These are phyloP conservation scores for Stephania yunnanensis DNA, from an alignment of 164 flowering plant species.

Conservation along the genomic window DNA sequence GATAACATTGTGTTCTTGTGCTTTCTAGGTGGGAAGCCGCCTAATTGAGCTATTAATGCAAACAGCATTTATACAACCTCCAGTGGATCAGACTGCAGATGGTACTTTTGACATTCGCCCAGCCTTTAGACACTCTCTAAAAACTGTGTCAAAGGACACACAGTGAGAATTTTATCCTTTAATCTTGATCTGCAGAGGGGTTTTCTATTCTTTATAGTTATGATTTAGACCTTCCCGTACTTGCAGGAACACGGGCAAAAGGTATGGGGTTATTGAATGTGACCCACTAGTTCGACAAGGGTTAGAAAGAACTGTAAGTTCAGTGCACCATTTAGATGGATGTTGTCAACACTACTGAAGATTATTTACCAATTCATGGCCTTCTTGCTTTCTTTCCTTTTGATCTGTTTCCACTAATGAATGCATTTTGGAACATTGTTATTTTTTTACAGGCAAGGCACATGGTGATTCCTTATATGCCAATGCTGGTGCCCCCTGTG, in stretches of 20 bases:
- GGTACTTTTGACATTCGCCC: conserved; percentile 82
- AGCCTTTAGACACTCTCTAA: conserved; percentile 73
- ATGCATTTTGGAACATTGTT: background rate
- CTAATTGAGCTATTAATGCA: conserved; percentile 69
- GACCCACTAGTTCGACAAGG: conserved; percentile 48
- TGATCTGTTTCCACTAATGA: background rate
- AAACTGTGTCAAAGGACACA: conserved; percentile 31
- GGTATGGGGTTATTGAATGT: conserved; percentile 54
- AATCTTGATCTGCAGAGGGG: background rate
- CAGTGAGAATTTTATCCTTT: conserved; percentile 29
- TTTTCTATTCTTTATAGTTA: background rate
- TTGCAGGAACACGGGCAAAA: conserved; percentile 41
- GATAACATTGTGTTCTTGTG: conserved; percentile 18
- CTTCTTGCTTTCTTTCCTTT: background rate
- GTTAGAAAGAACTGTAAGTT: conserved; percentile 51
- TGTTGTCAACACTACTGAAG: background rate
- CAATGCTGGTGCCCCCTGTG: conserved; percentile 60
- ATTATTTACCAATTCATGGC: background rate
- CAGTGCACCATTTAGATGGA: background rate
- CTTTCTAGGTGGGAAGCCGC: conserved; percentile 79
- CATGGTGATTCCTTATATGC: conserved; percentile 73
- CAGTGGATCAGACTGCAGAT: conserved; percentile 59
- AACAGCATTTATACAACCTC: conserved; percentile 85
- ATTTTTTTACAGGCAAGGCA: conserved; percentile 45
- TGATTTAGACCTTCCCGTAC: background rate